Base-by-base conservation (phyloP, 2,329 filamentous ascomycete genomes). In the Fusarium brachygibbosum region DNA sequence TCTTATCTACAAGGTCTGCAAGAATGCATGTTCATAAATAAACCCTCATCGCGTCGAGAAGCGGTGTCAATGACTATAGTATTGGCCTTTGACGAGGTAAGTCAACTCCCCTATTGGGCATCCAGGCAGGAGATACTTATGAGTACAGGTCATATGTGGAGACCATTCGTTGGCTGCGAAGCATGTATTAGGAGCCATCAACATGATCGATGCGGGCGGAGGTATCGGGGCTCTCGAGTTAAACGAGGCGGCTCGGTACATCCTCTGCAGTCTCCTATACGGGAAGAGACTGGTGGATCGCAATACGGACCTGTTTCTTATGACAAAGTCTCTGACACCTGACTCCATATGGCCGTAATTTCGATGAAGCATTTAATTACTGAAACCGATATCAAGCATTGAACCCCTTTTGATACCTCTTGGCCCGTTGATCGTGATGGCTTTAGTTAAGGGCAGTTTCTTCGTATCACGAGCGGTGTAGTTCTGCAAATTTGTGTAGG, bases 251-350 rank as follows among this genome's bases (percentile, higher is more conserved):
- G 44, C 46, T 2, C 44, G 51, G 4, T 58, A 40, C 23, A 57
- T 57, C 16, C 44, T 64, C 3, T 45, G 53, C 17, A 51, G 35
- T 25, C 50, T 63, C 11, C 35, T 63, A 29, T 63, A 57, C 3
- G 37, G 50, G 13, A 63, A 63, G 31, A 29, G 60, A n/a, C 4
- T 63, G n/a, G 19, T 41, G 19, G 58, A 63, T 40, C 37, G 58
- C 37, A 42, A 63, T 8, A 21, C 16, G 6, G 58, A 58, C 4
- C 12, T 57, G 2, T 37, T 44, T 8, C 58, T 49, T 3, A 16
- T 52, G 3, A 34, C 50, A n/a, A 44, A 34, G 4, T 28, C 29
- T 11, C 31, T 63, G 21, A 58, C 50, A 10, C 50, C 58, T 6
- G 58, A 50, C 8, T 45, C 42, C 19, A 58, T 63, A 35, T 23